Evolutionary conservation across 1,284 basidiomycete genomes (phyloP), one percentile per base, ranked within the genome.

Genomic region (Ustilago shanxiensis): DNA sequence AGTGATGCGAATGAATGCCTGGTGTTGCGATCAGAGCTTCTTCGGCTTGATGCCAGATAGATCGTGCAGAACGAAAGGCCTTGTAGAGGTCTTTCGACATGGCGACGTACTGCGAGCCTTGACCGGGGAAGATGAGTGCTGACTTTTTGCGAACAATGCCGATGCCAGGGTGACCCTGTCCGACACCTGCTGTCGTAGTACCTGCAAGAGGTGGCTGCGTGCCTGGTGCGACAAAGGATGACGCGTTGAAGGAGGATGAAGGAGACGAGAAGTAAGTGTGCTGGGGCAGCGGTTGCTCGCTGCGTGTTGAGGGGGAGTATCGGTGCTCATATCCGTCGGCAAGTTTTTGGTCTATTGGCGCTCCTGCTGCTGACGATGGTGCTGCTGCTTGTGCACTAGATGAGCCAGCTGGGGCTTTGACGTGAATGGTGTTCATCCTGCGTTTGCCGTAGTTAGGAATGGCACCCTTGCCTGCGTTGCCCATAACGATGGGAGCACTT

Each of bases 21-120:
- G 76, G 69, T 9, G 78, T 81, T 33, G 66, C 61, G 41, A 79
- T 75, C 20, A 86, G 74, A n/a, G 76, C 70, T 41, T 82, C 78
- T 54, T 86, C 83, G 1, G 83, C 83, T 51, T 79, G 72, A 29
- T 81, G 74, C 83, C 84, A 86, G 18, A 84, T 71, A 14, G 69
- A 69, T 2, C 84, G 67, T 4, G 83, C 83, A 6, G 80, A 65
- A n/a, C 76, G 67, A 57, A 80, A 86, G 11, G 68, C 33, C 20
- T 80, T 69, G 73, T 81, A 86, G 37, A 85, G 72, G 37, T 86
- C 83, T 22, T 77, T 74, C 13, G 81, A 79, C 84, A 86, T 84
- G 66, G 79, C 80, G 18, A 85, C 83, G 65, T 85, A 85, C 64
- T 84, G 83, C 1, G 82, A 84, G 7, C 83, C 84, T 51, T 83